Conservation (phyloP, 192 early-diverging fungal species). For the Phlyctochytrium planicorne region DNA sequence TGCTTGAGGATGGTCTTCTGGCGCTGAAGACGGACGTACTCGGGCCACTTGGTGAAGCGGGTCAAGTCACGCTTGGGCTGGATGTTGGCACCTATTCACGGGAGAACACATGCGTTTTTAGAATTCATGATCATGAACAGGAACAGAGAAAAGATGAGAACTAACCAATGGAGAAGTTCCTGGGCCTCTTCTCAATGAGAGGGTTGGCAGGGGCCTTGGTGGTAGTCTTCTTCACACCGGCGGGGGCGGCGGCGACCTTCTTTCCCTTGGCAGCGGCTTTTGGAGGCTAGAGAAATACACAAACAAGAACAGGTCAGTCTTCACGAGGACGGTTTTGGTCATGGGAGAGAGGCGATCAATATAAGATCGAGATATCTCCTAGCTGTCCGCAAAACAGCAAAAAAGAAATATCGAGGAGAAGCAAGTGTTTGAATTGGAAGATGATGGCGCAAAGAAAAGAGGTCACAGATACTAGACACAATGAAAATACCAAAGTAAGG, state of each 20-base stretch:
- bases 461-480: too few species aligned
- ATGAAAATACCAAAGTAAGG: too few species aligned
- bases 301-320: too few species aligned
- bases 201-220: constrained; percentile 69
- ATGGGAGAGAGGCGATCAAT: too few species aligned
- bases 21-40: constrained; percentile 98
- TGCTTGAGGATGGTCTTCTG: constrained; percentile 96
- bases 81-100: constrained; percentile 78
- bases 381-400: too few species aligned
- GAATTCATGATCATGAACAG: too few species aligned
- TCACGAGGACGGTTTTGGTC: too few species aligned
- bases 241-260: constrained; percentile 91
- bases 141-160: constrained; percentile 18
- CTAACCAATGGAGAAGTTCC: constrained; percentile 94
- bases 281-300: too few species aligned
- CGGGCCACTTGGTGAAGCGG: constrained; percentile 99
- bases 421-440: too few species aligned
- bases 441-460: too few species aligned
- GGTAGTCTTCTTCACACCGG: constrained; percentile 67
- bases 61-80: constrained; percentile 94
- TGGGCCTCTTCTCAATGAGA: constrained; percentile 89
- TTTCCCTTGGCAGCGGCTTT: constrained; percentile 51
- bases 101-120: background rate
- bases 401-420: too few species aligned
- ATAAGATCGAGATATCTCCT: too few species aligned